A percentile compares a stretch with the other conserved stretches of the same genome.
phyloP scores from a whole-genome alignment of 148 eudicot species.

The Cornus controversa region DNA sequence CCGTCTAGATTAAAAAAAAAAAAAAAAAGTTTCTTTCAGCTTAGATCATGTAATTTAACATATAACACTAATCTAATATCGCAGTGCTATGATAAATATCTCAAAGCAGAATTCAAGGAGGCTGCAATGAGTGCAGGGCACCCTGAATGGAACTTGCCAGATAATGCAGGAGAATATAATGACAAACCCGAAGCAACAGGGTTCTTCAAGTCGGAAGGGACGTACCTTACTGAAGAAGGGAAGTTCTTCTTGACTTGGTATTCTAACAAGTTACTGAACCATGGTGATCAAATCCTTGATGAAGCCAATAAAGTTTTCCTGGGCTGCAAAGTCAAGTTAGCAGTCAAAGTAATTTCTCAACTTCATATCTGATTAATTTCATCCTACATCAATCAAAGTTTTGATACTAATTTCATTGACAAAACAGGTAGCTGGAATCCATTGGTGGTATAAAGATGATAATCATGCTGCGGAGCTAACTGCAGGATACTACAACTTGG shows the following conservation, averaged over 20 bases:
- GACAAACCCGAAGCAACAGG: constrained; percentile 58
- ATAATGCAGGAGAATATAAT: constrained; percentile 72
- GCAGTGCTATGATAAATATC: constrained; percentile 89
- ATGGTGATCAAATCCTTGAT: constrained; percentile 85
- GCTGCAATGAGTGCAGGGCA: constrained; percentile 65
- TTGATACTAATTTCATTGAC: not conserved
- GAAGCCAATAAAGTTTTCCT: constrained; percentile 73
- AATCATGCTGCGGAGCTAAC: constrained; percentile 84
- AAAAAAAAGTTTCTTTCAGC: not conserved
- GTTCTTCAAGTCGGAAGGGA: constrained; percentile 61
- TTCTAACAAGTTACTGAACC: constrained; percentile 66
- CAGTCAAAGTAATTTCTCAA: constrained; percentile 53
- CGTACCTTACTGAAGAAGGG: constrained; percentile 59
- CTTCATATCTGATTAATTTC: not conserved
- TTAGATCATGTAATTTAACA: not conserved
- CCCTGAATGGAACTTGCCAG: constrained; percentile 67
- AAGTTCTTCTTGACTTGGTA: constrained; percentile 90
- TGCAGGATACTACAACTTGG: constrained; percentile 79
- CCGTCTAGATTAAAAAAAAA: not conserved
- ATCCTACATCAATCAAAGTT: not conserved
- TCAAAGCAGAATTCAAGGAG: constrained; percentile 62
- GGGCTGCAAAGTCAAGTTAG: constrained; percentile 67
- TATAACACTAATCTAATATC: constrained; percentile 1
- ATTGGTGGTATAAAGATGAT: constrained; percentile 80
- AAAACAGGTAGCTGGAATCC: constrained; percentile 70